phyloP scores from a whole-genome alignment of 129 eudicot species.

The Glebionis coronaria region DNA sequence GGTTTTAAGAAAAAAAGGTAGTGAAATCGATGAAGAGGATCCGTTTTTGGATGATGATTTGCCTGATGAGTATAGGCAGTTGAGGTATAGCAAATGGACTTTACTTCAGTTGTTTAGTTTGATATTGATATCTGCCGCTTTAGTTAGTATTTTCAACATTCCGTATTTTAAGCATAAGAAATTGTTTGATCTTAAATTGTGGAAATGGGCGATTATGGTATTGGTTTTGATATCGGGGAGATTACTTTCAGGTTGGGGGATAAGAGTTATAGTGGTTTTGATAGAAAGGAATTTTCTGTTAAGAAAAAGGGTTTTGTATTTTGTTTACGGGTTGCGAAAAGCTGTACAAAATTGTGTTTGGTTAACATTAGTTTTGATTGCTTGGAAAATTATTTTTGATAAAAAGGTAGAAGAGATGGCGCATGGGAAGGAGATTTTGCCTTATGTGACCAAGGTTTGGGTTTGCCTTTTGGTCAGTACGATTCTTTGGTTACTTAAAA shows the following conservation, averaged over 20 bases:
- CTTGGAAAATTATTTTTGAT: conserved; percentile 59
- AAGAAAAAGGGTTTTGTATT: conserved; percentile 20
- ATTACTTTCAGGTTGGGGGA: conserved; percentile 50
- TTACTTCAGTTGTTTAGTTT: conserved; percentile 33
- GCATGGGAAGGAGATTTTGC: conserved; percentile 29
- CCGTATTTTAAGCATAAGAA: conserved; percentile 18
- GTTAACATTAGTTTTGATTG: no score
- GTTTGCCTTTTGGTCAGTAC: conserved; percentile 53
- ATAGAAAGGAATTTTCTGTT: conserved; percentile 41
- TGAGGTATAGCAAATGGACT: conserved; percentile 39
- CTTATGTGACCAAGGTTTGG: conserved; percentile 49
- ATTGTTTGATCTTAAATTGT: conserved; percentile 28
- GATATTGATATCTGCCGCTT: conserved; percentile 28
- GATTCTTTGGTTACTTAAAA: conserved; percentile 45
- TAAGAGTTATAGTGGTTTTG: conserved; percentile 32
- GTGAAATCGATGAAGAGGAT: conserved; percentile 39
- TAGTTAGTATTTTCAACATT: conserved; percentile 26
- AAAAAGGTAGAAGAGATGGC: conserved; percentile 38
- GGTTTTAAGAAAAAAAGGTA: conserved; percentile 6
- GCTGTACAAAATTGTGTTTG: no score
- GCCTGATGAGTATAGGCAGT: conserved; percentile 28
- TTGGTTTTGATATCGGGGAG: conserved; percentile 51
- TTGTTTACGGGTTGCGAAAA: no score
- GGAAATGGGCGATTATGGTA: conserved; percentile 59
- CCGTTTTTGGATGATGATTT: conserved; percentile 38